Percentiles rank a stretch among this genome's conserved stretches.
Conservation (phyloP, 2,329 filamentous ascomycete species). For the Penicillium sp. region DNA sequence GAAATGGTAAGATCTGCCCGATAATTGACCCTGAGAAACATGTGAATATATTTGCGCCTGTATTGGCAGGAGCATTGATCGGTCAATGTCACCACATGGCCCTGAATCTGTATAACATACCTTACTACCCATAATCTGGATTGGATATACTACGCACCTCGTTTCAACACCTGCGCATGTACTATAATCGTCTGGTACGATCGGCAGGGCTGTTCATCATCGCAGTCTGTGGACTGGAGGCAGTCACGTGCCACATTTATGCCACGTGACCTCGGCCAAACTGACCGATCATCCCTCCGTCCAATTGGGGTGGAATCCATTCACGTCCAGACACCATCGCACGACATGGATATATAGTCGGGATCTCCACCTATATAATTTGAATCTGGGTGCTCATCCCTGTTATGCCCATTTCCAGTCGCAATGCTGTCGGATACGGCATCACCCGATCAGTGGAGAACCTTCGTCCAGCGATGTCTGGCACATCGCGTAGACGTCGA, state of each 20-base stretch:
- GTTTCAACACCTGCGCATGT: background rate
- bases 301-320: constrained; percentile 17
- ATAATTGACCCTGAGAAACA: no score
- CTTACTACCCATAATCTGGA: no score
- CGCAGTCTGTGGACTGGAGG: background rate
- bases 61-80: no score
- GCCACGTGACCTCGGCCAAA: constrained; percentile 12
- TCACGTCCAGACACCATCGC: constrained; percentile 8
- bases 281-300: constrained; percentile 15
- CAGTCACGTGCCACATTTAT: constrained; percentile 2
- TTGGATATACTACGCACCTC: background rate
- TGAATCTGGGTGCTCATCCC: background rate
- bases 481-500: constrained; percentile 39
- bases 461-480: constrained; percentile 40
- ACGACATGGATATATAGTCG: constrained; percentile 4
- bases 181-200: no score
- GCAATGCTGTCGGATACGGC: constrained; percentile 28
- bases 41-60: no score
- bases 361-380: background rate
- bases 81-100: no score
- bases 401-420: constrained; percentile 15
- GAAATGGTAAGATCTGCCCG: no score
- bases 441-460: constrained; percentile 39
- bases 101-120: no score
- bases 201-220: no score